Evolutionary conservation across 2,329 filamentous ascomycete genomes (phyloP), one percentile per base, ranked within the genome.

Genomic region (Trichoderma afroharzianum): DNA sequence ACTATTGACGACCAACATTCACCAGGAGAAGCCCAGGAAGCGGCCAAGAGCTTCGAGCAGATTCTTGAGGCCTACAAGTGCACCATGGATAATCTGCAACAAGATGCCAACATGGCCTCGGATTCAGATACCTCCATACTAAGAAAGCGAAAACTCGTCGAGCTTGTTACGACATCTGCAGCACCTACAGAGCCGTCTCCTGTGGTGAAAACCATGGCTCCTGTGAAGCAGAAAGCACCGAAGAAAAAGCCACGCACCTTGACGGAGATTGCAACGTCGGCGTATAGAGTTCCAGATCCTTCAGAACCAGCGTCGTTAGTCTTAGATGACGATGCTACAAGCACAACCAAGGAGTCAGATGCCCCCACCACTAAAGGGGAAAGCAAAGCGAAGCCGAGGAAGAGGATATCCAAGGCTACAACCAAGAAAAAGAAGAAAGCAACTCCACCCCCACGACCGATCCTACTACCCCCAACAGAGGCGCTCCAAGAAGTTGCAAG

Each of bases 191-290:
- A 30, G 7, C 6, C 71, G 66, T 18, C 70, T 76, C 55, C 3
- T n/a, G 77, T 58, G 72, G 75, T 7, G 1, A 73, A 71, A 14
- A 73, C 77, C 57, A 79, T 76, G 21, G 80, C 81, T 1, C 81
- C 81, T 0, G 74, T 76, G 1, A 88, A 88, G 77, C 78, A 81
- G 26, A 91, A 89, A 74, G 83, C 84, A 6, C 82, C 86, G 4
- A 90, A 88, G 79, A 94, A 92, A 81, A 95, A 92, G 79, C 82
- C 90, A 0, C 89, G 89, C 53, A 97, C 93, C 0, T 91, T 97
- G 71, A 97, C 94, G 0, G 92, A 90, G 53, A 82, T 93, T 63
- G 92, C 93, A 12, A 95, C 91, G 1, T 91, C 92, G 14, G 88
- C 89, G 5, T 96, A 95, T 77, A 77, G 78, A 69, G 70, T 72